These are phyloP conservation scores for Beverwykella pulmonaria DNA, from an alignment of 495 filamentous ascomycete species.

Conservation along the genomic window DNA sequence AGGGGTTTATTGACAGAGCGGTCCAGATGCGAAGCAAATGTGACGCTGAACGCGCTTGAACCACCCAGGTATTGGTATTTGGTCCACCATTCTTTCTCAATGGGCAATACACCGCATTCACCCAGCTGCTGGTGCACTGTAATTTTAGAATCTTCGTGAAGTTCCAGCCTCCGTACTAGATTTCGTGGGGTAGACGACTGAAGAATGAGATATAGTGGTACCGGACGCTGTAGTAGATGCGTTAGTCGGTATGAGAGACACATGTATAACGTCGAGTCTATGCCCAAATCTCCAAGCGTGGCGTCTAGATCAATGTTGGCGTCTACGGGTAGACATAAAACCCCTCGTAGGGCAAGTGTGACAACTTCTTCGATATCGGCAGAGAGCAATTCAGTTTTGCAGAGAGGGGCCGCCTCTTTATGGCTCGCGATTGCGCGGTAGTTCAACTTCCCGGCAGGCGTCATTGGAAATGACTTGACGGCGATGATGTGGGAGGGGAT, in stretches of 20 bases:
- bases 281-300: no score
- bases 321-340: no score
- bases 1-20: slow-evolving; percentile 13
- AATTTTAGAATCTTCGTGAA: background rate
- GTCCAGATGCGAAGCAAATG: slow-evolving; percentile 18
- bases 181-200: no score
- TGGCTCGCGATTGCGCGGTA: slow-evolving; percentile 1
- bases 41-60: slow-evolving; percentile 39
- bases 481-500: slow-evolving; percentile 2
- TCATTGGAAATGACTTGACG: slow-evolving; percentile 9
- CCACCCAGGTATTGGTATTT: slow-evolving; percentile 34
- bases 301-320: no score
- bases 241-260: no score
- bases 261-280: no score
- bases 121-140: slow-evolving; percentile 13
- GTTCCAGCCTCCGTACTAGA: no score
- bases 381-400: background rate
- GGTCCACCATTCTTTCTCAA: slow-evolving; percentile 41
- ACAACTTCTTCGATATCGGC: background rate
- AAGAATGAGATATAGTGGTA: no score
- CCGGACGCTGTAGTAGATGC: no score
- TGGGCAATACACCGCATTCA: slow-evolving; percentile 20
- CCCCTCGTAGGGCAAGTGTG: background rate
- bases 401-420: background rate
- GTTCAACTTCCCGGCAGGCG: slow-evolving; percentile 23